Evolutionary conservation across 2,329 filamentous ascomycete genomes (phyloP), one percentile per base, ranked within the genome.

Genomic region (Ophiocordyceps unilateralis): DNA sequence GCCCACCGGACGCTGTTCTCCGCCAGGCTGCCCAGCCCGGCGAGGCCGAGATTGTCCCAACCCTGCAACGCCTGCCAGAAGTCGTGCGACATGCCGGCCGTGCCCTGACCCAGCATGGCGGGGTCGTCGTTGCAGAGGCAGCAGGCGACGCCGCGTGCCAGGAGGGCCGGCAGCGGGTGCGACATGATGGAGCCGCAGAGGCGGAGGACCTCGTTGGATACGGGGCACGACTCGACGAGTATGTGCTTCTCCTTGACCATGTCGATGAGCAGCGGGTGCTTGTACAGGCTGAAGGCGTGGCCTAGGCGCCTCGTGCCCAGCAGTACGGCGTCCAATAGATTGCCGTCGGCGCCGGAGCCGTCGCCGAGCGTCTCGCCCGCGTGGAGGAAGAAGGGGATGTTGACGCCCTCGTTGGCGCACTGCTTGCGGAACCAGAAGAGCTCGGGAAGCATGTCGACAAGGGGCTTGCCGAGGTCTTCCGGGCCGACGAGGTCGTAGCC

Each of bases 331-430:
- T 95, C 88, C 57, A 87, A 94, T 3, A 96, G 71, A 59, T 95
- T 95, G 47, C 64, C 54, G 54, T 95, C 88, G 0, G 82, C 81
- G 19, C 68, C 70, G 50, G 78, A 79, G 23, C 86, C 87, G 47
- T 68, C 64, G 21, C 85, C 86, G 1, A 93, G 74, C 28, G 78
- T 85, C 62, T 95, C 88, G 49, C 88, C 89, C 0, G 89, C 88
- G 58, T 95, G 88, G 66, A 96, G 93, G 67, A 93, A 93, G 66
- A 95, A 94, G 1, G 89, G 89, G 10, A 98, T 78, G 41, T 86
- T 76, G 32, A 95, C 74, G 2, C 74, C 76, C 53, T 86, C 80
- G 55, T 83, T 71, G 1, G 76, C 74, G 58, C 87, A 95, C 52
- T 81, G 76, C 59, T 89, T 88, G 49, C 80, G 79, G 70, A 96